Evolutionary conservation across 257 asterid genomes (phyloP), one percentile per base, ranked within the genome.

Genomic region (Eustoma russellianum): DNA sequence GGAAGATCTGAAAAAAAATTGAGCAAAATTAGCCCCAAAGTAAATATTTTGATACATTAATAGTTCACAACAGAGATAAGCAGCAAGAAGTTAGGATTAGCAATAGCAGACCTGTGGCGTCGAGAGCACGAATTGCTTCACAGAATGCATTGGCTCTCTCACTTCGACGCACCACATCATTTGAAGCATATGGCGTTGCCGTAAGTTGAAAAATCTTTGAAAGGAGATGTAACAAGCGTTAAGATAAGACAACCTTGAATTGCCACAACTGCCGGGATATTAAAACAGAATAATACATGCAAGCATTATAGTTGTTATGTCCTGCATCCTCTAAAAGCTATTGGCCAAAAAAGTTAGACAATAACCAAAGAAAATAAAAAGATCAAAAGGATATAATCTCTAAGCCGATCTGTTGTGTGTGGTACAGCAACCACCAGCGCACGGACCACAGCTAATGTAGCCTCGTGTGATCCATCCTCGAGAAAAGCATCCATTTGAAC

Each of bases 401-500:
- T 82, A 60, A 92, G 95, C 61, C 75, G 72, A 56, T 74, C 86
- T 15, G 93, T 81, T 24, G 94, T 88, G 69, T 83, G 95, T 14
- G 99, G 97, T 52, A 92, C 82, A 64, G 97, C 92, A 66, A 83
- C 80, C 73, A 72, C 83, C 70, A 92, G 67, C 65, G 99, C 90
- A 61, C 97, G 95, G 66, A 88, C 70, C 69, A 92, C 97, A 56
- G 95, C 87, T 72, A 88, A 62, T 57, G 83, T 85, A 61, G 97
- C 99, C 87, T 88, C 99, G 70, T 79, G 93, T 17, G 99, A 88
- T 68, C 97, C 99, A 72, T 92, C 99, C 63, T 92, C 99, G 59
- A 92, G 94, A 78, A 88, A 88, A 70, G 99, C 84, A 74, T 88
- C 99, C 99, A 92, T 92, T 79, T 92, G 97, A 64, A 92, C 73